Conservation (phyloP, 192 early-diverging fungal genomes). For the Phlyctochytrium planicorne region DNA sequence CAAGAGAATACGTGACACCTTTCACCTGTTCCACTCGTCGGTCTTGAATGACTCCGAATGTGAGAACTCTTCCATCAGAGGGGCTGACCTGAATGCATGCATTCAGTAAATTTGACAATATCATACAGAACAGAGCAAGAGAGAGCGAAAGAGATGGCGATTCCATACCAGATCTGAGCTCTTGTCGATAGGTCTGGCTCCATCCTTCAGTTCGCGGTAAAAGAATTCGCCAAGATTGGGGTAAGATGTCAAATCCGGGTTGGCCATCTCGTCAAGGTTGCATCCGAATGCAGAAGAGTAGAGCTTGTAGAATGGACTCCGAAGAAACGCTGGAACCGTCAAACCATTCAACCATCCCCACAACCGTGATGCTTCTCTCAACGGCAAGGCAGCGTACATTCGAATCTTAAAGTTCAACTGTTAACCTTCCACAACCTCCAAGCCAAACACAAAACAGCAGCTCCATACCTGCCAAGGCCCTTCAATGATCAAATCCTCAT, state of each 20-base stretch:
- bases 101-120: too few species aligned
- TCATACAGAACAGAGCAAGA: background rate
- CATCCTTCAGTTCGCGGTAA: constrained; percentile 83
- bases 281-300: constrained; percentile 89
- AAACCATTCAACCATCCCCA: constrained; percentile 89
- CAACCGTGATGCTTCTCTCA: constrained; percentile 84
- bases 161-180: constrained; percentile 61
- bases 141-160: background rate
- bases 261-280: constrained; percentile 91
- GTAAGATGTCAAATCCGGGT: constrained; percentile 74
- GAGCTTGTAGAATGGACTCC: constrained; percentile 68
- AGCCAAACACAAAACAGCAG: constrained; percentile 1
- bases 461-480: constrained; percentile 83
- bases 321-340: constrained; percentile 75
- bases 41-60: constrained; percentile 79
- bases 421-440: background rate
- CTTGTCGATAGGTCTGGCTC: constrained; percentile 69
- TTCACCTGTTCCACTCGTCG: constrained; percentile 90
- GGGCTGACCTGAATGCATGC: constrained; percentile 65
- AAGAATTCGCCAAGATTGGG: constrained; percentile 90
- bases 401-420: constrained; percentile 62
- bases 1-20: constrained; percentile 86
- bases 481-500: constrained; percentile 46
- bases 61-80: constrained; percentile 87
- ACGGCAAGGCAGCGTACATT: constrained; percentile 80